Percentiles rank a stretch among this genome's conserved stretches.
These are phyloP conservation scores for Capronia epimyces DNA, from an alignment of 2,329 filamentous ascomycete species.

Conservation along the genomic window DNA sequence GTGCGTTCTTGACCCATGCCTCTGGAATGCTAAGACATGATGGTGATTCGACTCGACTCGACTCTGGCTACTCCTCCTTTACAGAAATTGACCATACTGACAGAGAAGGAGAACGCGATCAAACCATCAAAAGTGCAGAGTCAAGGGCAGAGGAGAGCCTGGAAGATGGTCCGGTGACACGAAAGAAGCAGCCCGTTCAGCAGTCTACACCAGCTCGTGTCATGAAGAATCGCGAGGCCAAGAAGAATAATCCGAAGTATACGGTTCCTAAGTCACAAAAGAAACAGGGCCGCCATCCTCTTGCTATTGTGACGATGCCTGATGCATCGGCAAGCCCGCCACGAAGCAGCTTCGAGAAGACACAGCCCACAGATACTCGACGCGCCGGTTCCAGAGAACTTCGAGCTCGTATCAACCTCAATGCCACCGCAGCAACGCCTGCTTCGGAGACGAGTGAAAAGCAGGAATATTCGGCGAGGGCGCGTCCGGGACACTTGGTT, in stretches of 20 bases:
- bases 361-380: not conserved
- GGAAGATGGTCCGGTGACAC: not conserved
- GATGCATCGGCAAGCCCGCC: not conserved
- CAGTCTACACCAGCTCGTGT: not conserved
- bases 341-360: not conserved
- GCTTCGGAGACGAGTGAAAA: too few relatives aligned
- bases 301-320: constrained; percentile 6
- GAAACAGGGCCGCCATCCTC: constrained; percentile 6
- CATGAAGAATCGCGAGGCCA: not conserved
- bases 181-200: not conserved
- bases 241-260: not conserved
- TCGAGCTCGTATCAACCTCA: not conserved
- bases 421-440: not conserved
- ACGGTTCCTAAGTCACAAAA: not conserved
- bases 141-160: not conserved
- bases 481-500: constrained; percentile 7
- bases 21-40: not conserved
- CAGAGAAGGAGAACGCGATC: not conserved
- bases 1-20: not conserved
- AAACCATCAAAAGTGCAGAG: not conserved
- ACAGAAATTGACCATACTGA: not conserved
- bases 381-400: not conserved
- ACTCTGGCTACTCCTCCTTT: not conserved
- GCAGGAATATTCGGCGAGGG: too few relatives aligned
- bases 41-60: not conserved